These are phyloP conservation scores for Theobroma grandiflorum DNA, from an alignment of 441 rosid genomes.

Conservation along the genomic window DNA sequence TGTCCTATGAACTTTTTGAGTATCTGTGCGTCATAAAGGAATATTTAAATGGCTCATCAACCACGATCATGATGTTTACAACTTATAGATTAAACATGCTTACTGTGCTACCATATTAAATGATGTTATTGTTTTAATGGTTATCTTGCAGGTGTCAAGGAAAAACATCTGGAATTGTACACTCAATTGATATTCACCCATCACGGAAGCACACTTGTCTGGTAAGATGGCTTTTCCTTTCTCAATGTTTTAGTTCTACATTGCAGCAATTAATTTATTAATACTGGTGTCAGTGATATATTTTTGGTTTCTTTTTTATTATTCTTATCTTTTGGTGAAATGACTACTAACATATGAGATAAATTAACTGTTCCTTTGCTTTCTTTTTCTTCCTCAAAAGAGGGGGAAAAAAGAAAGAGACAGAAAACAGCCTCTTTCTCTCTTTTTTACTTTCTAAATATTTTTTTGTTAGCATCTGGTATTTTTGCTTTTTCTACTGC, in stretches of 20 bases:
- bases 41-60: not conserved
- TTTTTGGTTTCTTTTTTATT: not conserved
- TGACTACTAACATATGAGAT: not conserved
- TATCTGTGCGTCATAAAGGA: not conserved
- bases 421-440: not conserved
- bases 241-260: not conserved
- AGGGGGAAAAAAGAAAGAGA: not conserved
- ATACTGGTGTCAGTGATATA: not conserved
- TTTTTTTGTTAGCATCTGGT: not conserved
- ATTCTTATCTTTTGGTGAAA: not conserved
- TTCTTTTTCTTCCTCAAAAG: not conserved
- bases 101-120: not conserved
- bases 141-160: slow-evolving; percentile 65
- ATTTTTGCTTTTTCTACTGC: not conserved
- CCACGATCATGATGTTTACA: not conserved
- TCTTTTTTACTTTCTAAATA: not conserved
- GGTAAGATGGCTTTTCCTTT: slow-evolving; percentile 48
- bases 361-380: not conserved
- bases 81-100: not conserved
- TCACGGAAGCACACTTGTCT: slow-evolving; percentile 91
- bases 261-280: not conserved
- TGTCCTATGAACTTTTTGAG: not conserved
- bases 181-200: slow-evolving; percentile 89
- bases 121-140: slow-evolving; percentile 23
- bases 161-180: slow-evolving; percentile 71